These are phyloP conservation scores for Colletotrichum musae DNA, from an alignment of 2,329 filamentous ascomycete genomes.

Conservation along the genomic window DNA sequence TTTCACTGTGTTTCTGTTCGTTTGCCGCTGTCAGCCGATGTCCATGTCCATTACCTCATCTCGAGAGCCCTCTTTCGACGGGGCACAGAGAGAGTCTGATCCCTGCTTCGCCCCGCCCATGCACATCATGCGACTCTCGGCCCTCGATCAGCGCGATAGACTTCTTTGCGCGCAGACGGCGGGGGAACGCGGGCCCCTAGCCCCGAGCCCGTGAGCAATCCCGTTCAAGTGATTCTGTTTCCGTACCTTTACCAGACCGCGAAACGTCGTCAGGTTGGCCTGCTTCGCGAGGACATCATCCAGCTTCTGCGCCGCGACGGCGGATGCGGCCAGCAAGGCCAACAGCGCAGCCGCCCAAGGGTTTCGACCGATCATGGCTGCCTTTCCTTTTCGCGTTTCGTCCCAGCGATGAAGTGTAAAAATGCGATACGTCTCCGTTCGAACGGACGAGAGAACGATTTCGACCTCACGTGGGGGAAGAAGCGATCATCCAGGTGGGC, in stretches of 20 bases:
- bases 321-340: conserved; percentile 22
- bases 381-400: background rate
- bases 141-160: conserved; percentile 2
- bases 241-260: conserved; percentile 58
- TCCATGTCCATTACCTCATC: background rate
- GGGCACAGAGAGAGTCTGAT: conserved; percentile 16
- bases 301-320: conserved; percentile 51
- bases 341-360: conserved; percentile 7
- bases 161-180: background rate
- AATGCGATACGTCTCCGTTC: background rate
- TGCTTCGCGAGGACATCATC: conserved; percentile 56
- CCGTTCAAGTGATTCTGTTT: background rate
- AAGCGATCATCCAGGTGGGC: background rate
- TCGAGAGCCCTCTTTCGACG: background rate
- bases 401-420: background rate
- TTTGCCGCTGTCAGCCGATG: conserved; percentile 6
- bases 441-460: background rate
- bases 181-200: background rate
- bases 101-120: conserved; percentile 24
- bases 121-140: conserved; percentile 26
- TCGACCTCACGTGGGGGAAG: background rate
- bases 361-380: conserved; percentile 9
- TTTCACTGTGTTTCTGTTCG: conserved; percentile 57
- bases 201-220: background rate
- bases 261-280: conserved; percentile 60